phyloP scores from a whole-genome alignment of 371 early-diverging fungal genomes.

The Haplosporangium sp. region DNA sequence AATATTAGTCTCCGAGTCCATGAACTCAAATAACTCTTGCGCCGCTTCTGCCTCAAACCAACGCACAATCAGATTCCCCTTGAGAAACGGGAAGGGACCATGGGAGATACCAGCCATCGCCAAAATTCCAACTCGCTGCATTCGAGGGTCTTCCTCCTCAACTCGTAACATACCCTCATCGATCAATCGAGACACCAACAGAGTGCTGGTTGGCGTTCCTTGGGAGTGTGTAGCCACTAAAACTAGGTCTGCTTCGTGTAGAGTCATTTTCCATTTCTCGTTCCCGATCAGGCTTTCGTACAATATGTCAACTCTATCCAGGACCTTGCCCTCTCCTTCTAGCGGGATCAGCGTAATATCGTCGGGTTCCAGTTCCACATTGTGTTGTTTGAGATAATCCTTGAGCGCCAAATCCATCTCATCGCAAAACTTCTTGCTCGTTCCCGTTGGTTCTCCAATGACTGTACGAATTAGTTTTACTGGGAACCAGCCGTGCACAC shows the following conservation, averaged over 20 bases:
- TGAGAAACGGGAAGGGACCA: constrained; percentile 88
- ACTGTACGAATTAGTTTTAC: constrained; percentile 72
- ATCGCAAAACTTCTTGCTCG: constrained; percentile 86
- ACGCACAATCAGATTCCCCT: constrained; percentile 82
- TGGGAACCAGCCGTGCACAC: constrained; percentile 95
- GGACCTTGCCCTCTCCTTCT: constrained; percentile 90
- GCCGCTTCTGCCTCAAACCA: constrained; percentile 94
- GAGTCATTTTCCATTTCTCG: constrained; percentile 56
- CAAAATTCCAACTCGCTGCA: constrained; percentile 80
- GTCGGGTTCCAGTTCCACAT: constrained; percentile 62
- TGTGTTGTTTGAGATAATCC: constrained; percentile 66
- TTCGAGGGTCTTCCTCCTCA: constrained; percentile 54
- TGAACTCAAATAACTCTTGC: constrained; percentile 91
- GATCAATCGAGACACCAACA: constrained; percentile 79
- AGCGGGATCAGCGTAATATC: constrained; percentile 83
- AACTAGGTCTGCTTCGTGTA: constrained; percentile 79
- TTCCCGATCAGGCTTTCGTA: constrained; percentile 69
- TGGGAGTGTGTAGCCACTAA: constrained; percentile 92
- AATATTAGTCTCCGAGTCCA: constrained; percentile 76
- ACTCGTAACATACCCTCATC: constrained; percentile 66
- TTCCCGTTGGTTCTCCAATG: constrained; percentile 93
- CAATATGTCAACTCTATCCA: constrained; percentile 82
- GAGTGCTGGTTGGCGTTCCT: constrained; percentile 89
- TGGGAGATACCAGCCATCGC: constrained; percentile 94
- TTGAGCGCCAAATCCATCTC: constrained; percentile 80